These are phyloP conservation scores for Penicillium lagena DNA, from an alignment of 495 filamentous ascomycete species.

Conservation along the genomic window DNA sequence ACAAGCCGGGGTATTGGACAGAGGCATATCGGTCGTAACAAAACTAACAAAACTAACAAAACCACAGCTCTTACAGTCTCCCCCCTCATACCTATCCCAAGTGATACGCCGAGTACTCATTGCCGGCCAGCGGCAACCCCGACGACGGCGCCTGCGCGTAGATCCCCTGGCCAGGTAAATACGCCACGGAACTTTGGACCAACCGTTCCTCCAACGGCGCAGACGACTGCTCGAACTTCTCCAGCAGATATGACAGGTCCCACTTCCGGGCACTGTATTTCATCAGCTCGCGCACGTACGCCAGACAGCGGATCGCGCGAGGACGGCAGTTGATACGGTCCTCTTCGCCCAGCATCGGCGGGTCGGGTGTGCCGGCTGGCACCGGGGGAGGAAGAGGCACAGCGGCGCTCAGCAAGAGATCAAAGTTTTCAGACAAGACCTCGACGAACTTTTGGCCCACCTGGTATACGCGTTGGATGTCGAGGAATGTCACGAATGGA, in stretches of 20 bases:
- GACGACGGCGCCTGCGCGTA: constrained; percentile 6
- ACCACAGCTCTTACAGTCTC: too few species aligned
- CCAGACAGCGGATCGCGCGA: constrained; percentile 29
- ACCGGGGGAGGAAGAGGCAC: constrained; percentile 26
- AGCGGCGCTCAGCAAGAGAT: constrained; percentile 25
- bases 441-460: constrained; percentile 26
- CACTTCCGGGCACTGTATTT: constrained; percentile 29
- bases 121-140: constrained; percentile 19
- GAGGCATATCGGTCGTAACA: too few species aligned
- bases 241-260: constrained; percentile 20
- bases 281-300: constrained; percentile 26
- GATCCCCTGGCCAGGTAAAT: constrained; percentile 4
- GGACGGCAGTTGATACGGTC: constrained; percentile 30
- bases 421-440: constrained; percentile 25
- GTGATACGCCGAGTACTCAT: constrained; percentile 15
- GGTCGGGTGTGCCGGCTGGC: constrained; percentile 27
- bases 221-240: constrained; percentile 27
- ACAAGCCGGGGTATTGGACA: too few species aligned
- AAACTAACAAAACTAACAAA: too few species aligned
- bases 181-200: constrained; percentile 6
- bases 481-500: constrained; percentile 30
- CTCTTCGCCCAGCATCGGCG: constrained; percentile 28
- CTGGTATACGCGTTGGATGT: constrained; percentile 35
- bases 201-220: constrained; percentile 8
- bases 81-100: neutral